These are phyloP conservation scores for Thraustotheca clavata DNA, from an alignment of 352 stramenopile genomes.

Conservation along the genomic window DNA sequence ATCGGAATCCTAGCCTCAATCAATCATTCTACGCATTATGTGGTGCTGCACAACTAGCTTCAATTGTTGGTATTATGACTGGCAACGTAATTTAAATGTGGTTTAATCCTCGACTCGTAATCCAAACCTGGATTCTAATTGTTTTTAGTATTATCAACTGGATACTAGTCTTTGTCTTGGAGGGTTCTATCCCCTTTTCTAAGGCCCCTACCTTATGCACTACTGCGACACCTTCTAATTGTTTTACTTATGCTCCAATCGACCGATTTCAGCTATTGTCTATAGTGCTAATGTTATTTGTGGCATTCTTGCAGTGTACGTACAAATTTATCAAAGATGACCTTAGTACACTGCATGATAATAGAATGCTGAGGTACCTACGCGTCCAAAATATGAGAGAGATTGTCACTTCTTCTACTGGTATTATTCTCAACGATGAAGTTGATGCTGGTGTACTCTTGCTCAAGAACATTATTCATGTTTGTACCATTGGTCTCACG, in stretches of 20 bases:
- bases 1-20: slow-evolving; percentile 12
- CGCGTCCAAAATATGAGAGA: neutral
- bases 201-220: slow-evolving; percentile 13
- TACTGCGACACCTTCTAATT: slow-evolving; percentile 19
- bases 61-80: slow-evolving; percentile 24
- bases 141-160: slow-evolving; percentile 24
- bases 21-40: slow-evolving; percentile 10
- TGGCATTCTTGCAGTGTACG: slow-evolving; percentile 17
- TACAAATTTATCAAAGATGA: neutral
- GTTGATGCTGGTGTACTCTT: too few relatives aligned
- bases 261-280: slow-evolving; percentile 17
- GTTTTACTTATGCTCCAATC: slow-evolving; percentile 16
- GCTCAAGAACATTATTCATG: slow-evolving; percentile 23
- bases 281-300: neutral
- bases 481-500: slow-evolving; percentile 1
- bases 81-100: slow-evolving; percentile 22
- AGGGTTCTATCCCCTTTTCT: slow-evolving; percentile 12
- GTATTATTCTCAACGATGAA: neutral
- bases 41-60: slow-evolving; percentile 21
- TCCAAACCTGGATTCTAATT: slow-evolving; percentile 20
- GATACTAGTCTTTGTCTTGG: slow-evolving; percentile 22
- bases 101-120: slow-evolving; percentile 21
- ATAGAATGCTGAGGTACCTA: slow-evolving; percentile 23
- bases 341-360: neutral
- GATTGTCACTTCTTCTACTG: neutral